These are phyloP conservation scores for Fusarium sp. DNA, from an alignment of 2,329 filamentous ascomycete genomes.

Conservation along the genomic window DNA sequence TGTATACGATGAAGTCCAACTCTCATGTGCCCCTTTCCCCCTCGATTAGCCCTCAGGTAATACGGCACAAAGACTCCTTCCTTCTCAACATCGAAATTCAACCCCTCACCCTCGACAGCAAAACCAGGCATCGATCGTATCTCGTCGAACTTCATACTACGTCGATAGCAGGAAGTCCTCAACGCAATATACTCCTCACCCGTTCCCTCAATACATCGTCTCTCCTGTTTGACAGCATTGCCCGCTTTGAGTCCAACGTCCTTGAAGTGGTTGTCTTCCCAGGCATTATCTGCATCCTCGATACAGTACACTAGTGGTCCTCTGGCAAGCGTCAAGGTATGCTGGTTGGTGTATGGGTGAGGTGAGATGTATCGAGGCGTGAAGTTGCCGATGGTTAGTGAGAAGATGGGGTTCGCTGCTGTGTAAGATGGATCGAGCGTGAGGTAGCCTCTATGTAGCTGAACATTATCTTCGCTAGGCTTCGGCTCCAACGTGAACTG, in stretches of 20 bases:
- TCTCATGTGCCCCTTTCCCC: constrained; percentile 31
- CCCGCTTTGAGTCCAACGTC: constrained; percentile 1
- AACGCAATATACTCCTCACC: constrained; percentile 26
- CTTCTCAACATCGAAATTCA: not conserved
- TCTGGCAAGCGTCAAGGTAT: constrained; percentile 65
- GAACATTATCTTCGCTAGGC: constrained; percentile 16
- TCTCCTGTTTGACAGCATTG: constrained; percentile 12
- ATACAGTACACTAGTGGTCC: constrained; percentile 72
- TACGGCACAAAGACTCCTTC: constrained; percentile 21
- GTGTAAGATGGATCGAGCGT: constrained; percentile 57
- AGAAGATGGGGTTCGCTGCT: constrained; percentile 49
- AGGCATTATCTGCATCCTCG: constrained; percentile 59
- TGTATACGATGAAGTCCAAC: constrained; percentile 14
- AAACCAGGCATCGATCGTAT: not conserved
- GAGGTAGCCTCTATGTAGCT: constrained; percentile 61
- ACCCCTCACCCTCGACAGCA: not conserved
- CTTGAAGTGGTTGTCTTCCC: constrained; percentile 35
- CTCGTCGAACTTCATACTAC: not conserved
- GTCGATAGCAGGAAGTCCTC: constrained; percentile 24
- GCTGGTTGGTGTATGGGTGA: constrained; percentile 68
- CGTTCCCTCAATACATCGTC: not conserved
- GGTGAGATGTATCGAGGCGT: constrained; percentile 62
- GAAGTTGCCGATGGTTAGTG: constrained; percentile 59
- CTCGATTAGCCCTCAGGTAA: constrained; percentile 25
- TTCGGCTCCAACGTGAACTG: constrained; percentile 53